phyloP scores from a whole-genome alignment of 306 rosid species.

The Castanea sativa region DNA sequence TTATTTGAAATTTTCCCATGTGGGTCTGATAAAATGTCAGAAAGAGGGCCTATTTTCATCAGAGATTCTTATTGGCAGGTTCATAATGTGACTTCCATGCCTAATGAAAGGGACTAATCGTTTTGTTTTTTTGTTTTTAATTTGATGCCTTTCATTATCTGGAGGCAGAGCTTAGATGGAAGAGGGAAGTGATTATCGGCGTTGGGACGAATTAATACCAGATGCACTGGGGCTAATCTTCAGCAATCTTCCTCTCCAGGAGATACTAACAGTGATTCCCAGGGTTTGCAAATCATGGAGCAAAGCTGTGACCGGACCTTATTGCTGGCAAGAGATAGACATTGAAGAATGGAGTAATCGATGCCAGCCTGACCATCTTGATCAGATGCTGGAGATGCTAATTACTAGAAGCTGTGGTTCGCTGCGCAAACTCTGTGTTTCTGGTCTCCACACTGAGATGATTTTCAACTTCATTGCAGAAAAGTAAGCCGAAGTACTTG shows the following conservation, averaged over 20 bases:
- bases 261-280: slow-evolving; percentile 75
- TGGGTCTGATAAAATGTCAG: not conserved
- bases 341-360: slow-evolving; percentile 83
- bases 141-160: not conserved
- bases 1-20: not conserved
- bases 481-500: slow-evolving; percentile 57
- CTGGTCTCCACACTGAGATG: slow-evolving; percentile 54
- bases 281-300: slow-evolving; percentile 91
- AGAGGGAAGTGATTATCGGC: slow-evolving; percentile 49
- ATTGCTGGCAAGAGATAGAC: slow-evolving; percentile 97
- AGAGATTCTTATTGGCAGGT: not conserved
- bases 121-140: not conserved
- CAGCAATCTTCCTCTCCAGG: slow-evolving; percentile 70
- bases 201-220: slow-evolving; percentile 93
- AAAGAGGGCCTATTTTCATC: not conserved
- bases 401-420: slow-evolving; percentile 74
- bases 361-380: slow-evolving; percentile 56
- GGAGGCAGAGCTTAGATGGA: slow-evolving; percentile 57
- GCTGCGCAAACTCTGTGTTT: slow-evolving; percentile 73
- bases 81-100: not conserved
- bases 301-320: slow-evolving; percentile 78
- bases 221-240: slow-evolving; percentile 89
- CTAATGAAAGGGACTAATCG: not conserved
- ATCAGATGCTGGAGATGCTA: slow-evolving; percentile 70
- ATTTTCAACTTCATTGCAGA: slow-evolving; percentile 80